Base-by-base conservation (phyloP, 2,329 filamentous ascomycete genomes). In the Blastomyces gilchristii region DNA sequence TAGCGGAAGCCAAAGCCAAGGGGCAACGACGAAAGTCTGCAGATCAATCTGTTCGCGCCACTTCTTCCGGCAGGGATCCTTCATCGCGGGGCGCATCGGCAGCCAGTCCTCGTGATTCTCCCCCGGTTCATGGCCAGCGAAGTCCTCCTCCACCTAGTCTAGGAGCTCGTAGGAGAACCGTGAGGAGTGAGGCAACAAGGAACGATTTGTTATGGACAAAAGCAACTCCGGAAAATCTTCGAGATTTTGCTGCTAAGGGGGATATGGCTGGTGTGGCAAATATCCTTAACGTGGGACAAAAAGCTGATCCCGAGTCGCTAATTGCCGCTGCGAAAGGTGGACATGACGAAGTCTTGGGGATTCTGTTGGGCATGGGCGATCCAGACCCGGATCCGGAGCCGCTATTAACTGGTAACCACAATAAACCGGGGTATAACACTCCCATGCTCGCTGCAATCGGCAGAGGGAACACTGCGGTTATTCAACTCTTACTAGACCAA, bases 401-500 rank as follows among this genome's bases (percentile, higher is more conserved):
- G 14, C 75, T 91, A 57, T 70, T 79, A 9, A 74, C 73, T 18
- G 67, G 68, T 58, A 78, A 79, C 64, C 81, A 82, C 39, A 57
- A 57, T 41, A 79, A 84, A 64, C 77, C 82, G 52, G 91, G 94
- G 63, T 87, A 89, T 70, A 88, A 92, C 60, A 97, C 93, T 0
- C 94, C 94, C 1, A 95, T 99, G 81, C 83, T 97, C 47, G 91
- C 92, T 64, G 92, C 94, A 1, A 97, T 99, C 67, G 93, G 94
- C 18, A 88, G 93, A 68, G 85, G 85, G 4, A 94, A 96, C 69
- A 83, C 94, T 59, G 89, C 90, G 68, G 90, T 97, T 63, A 85
- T 99, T 54, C 84, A 88, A 63, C 79, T 96, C 12, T 81, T 97
- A 8, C 79, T 96, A 7, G 86, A 87, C 64, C 90, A 94, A 69